Percentiles rank a stretch among this genome's conserved stretches.
phyloP scores from a whole-genome alignment of 345 rosid genomes.

The Dipteronia dyeriana region DNA sequence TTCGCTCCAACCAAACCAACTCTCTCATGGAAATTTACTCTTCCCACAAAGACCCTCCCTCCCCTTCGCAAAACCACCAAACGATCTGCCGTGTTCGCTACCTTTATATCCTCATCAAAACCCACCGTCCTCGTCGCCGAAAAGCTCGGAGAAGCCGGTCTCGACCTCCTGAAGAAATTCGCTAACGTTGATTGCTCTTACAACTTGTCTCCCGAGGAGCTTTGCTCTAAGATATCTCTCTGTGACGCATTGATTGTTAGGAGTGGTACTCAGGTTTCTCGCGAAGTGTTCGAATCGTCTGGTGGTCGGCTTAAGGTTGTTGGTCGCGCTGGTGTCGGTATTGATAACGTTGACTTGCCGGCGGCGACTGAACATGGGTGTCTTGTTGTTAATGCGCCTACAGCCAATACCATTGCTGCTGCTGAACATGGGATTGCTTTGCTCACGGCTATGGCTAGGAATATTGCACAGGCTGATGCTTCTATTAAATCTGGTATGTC shows the following conservation, averaged over 20 bases:
- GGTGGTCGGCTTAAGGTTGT: constrained; percentile 47
- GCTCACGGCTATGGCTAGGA: constrained; percentile 43
- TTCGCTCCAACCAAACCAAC: background rate
- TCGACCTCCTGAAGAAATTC: constrained; percentile 31
- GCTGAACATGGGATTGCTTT: constrained; percentile 52
- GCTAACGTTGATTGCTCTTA: constrained; percentile 50
- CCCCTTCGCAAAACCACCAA: constrained; percentile 7
- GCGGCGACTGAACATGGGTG: constrained; percentile 54
- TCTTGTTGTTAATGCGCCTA: constrained; percentile 51
- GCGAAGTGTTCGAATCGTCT: constrained; percentile 47
- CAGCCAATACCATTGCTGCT: constrained; percentile 49
- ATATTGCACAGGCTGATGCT: constrained; percentile 50
- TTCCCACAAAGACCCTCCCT: constrained; percentile 5
- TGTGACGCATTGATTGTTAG: constrained; percentile 47
- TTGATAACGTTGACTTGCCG: constrained; percentile 46
- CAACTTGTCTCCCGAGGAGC: constrained; percentile 38
- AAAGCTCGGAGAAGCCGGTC: constrained; percentile 45
- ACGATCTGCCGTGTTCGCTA: constrained; percentile 20
- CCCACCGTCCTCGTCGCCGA: constrained; percentile 37
- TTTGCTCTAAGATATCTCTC: constrained; percentile 41
- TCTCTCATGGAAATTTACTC: constrained; percentile 13
- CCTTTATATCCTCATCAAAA: constrained; percentile 23
- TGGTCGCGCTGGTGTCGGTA: constrained; percentile 52
- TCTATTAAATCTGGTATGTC: constrained; percentile 50
- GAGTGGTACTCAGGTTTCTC: constrained; percentile 44